phyloP scores from a whole-genome alignment of 106 monocot genomes.

The Agapanthus africanus region DNA sequence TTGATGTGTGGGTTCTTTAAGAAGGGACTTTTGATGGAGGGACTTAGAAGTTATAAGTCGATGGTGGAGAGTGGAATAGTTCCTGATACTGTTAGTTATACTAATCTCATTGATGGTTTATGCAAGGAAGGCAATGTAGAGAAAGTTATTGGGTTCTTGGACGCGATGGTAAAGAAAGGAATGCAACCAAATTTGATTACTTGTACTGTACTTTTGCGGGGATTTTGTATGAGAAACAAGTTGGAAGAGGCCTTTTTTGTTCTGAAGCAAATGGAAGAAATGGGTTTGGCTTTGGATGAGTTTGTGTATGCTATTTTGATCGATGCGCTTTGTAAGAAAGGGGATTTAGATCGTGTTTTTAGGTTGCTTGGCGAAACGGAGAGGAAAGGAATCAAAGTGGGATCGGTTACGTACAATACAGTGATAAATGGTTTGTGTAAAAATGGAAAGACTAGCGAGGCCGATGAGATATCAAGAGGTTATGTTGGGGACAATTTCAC shows the following conservation, averaged over 20 bases:
- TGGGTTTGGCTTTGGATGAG: conserved; percentile 38
- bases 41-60: conserved; percentile 31
- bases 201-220: conserved; percentile 40
- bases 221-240: conserved; percentile 56
- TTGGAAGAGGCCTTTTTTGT: conserved; percentile 46
- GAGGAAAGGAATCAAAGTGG: conserved; percentile 38
- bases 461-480: conserved; percentile 34
- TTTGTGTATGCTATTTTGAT: conserved; percentile 53
- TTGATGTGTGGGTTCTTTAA: conserved; percentile 42
- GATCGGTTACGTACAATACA: conserved; percentile 45
- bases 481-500: conserved; percentile 53
- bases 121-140: conserved; percentile 63
- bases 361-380: conserved; percentile 51
- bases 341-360: conserved; percentile 51
- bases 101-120: conserved; percentile 47
- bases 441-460: conserved; percentile 33
- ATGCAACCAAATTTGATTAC: conserved; percentile 44
- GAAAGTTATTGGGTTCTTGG: conserved; percentile 57
- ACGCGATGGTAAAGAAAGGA: conserved; percentile 32
- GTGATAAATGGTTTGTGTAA: conserved; percentile 71
- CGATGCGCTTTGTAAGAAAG: conserved; percentile 37
- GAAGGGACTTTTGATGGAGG: conserved; percentile 39
- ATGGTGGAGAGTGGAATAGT: conserved; percentile 44
- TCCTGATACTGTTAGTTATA: conserved; percentile 53
- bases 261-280: conserved; percentile 41